Conservation (phyloP, 176 grass and related monocot genomes). For the Hsuehochloa calcarea region DNA sequence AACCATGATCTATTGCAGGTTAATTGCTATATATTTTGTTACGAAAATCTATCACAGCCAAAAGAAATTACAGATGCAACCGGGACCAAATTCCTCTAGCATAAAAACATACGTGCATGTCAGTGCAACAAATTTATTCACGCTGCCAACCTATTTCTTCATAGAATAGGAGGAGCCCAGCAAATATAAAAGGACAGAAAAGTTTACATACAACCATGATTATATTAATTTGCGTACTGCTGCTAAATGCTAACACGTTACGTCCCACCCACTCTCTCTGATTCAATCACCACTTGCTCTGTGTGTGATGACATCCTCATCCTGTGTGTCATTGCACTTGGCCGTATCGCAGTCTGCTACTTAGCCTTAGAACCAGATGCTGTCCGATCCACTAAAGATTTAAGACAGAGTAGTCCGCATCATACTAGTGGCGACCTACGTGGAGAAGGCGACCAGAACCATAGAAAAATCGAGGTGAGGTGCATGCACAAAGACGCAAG, state of each 20-base stretch:
- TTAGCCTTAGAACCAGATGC: neutral
- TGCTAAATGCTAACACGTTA: neutral
- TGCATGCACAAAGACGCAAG: neutral
- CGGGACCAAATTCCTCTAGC: neutral
- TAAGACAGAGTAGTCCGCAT: conserved; percentile 11
- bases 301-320: neutral
- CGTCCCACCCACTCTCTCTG: neutral
- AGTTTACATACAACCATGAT: neutral
- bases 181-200: neutral
- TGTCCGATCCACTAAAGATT: neutral
- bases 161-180: neutral
- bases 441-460: conserved; percentile 41
- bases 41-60: neutral
- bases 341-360: neutral
- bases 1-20: neutral
- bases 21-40: neutral
- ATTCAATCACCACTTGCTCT: conserved; percentile 32
- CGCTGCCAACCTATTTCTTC: neutral
- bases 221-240: neutral
- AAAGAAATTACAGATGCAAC: neutral
- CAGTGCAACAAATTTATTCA: neutral
- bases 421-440: conserved; percentile 19
- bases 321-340: neutral
- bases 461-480: neutral
- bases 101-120: too few species aligned